Evolutionary conservation across 2,329 filamentous ascomycete genomes (phyloP), one percentile per base, ranked within the genome.

Genomic region (Bipolaris oryzae): DNA sequence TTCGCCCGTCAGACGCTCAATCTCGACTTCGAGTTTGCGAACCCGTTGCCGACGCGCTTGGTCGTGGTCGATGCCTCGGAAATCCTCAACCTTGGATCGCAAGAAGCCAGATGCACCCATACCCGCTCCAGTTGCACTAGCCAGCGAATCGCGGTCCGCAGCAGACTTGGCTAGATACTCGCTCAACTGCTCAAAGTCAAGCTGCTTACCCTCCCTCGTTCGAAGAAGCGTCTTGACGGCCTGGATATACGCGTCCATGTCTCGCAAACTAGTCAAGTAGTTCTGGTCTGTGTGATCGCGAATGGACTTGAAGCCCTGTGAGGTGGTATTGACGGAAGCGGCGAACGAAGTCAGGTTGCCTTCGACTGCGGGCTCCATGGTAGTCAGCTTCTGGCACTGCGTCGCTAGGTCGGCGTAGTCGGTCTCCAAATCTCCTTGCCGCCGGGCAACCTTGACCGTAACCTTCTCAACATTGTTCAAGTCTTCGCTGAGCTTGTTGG

Each of bases 21-120:
- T 96, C 63, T 92, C 88, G 47, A 98, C 83, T 77, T 99, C 95
- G 3, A 98, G 84, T 77, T 95, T 96, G 56, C 95, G 87, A 49
- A 94, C 85, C 28, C 94, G 86, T 74, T 98, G 94, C 13, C 93
- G 87, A 1, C 93, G 88, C 13, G 89, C 88, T 70, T 96, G 91
- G 75, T 98, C 95, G 77, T 98, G 95, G 76, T 99, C 95, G 3
- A 99, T 93, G 13, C 95, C 95, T 16, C 95, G 88, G 61, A 97
- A 93, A 73, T 99, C 95, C 77, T 99, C 95, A 70, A 99, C 89
- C 78, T 98, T 98, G 74, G 89, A 89, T 42, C 93, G 89, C 65
- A 99, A 85, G 80, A 97, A 98, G 3, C 90, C 90, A 0, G 92
- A 90, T 0, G 92, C 92, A 5, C 88, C 87, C 63, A 91, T 81